Conservation (phyloP, 2,329 filamentous ascomycete genomes). For the Exophiala sp. region DNA sequence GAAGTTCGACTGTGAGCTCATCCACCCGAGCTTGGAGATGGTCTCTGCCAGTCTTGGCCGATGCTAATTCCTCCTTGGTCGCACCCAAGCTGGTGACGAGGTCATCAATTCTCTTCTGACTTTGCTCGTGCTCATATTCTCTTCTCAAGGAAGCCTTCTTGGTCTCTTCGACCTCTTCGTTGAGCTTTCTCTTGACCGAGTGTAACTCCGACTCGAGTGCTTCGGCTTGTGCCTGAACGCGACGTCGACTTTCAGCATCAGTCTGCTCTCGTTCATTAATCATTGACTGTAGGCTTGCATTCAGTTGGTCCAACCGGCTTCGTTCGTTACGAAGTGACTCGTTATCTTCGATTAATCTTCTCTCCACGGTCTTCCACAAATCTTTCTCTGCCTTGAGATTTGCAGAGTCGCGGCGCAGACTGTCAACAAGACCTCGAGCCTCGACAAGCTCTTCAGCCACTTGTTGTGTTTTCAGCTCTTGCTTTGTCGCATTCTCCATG, state of each 20-base stretch:
- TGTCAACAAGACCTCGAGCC: slow-evolving; percentile 74
- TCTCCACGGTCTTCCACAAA: slow-evolving; percentile 90
- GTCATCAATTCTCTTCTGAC: slow-evolving; percentile 88
- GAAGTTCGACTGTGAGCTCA: slow-evolving; percentile 82
- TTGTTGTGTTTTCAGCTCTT: slow-evolving; percentile 86
- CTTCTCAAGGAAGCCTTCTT: slow-evolving; percentile 80
- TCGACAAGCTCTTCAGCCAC: slow-evolving; percentile 91
- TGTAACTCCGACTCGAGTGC: slow-evolving; percentile 73
- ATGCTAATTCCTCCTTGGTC: slow-evolving; percentile 80
- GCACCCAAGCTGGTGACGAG: slow-evolving; percentile 75
- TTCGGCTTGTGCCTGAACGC: slow-evolving; percentile 75
- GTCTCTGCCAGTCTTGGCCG: slow-evolving; percentile 81
- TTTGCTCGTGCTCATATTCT: slow-evolving; percentile 85
- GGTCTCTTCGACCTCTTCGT: slow-evolving; percentile 75
- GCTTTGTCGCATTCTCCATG: slow-evolving; percentile 79
- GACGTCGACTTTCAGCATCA: slow-evolving; percentile 76
- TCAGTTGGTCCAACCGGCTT: slow-evolving; percentile 73
- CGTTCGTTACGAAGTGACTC: slow-evolving; percentile 81
- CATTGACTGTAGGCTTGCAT: slow-evolving; percentile 80
- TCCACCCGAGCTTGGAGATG: slow-evolving; percentile 85
- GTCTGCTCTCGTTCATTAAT: slow-evolving; percentile 87
- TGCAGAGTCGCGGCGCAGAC: slow-evolving; percentile 82
- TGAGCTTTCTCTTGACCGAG: slow-evolving; percentile 75
- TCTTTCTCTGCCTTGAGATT: slow-evolving; percentile 95
- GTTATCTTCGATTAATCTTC: slow-evolving; percentile 82